These are phyloP conservation scores for Gnetum montanum DNA, from an alignment of 75 land plant genomes.

Conservation along the genomic window DNA sequence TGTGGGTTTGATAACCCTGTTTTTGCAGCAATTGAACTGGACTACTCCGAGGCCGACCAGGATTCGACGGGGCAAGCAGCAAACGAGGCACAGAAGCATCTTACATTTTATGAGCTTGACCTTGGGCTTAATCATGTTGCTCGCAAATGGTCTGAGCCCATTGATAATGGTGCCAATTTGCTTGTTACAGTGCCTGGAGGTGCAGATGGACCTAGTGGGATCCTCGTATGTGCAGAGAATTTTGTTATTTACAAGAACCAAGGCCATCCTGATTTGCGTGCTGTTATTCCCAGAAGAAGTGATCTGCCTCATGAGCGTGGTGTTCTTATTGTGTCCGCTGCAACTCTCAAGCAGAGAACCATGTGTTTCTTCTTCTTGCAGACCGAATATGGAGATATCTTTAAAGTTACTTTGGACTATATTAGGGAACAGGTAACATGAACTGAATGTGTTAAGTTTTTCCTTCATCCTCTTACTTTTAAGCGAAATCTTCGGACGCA, in stretches of 20 bases:
- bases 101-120: conserved; percentile 98
- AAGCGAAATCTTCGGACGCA: too few relatives aligned
- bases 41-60: conserved; percentile 95
- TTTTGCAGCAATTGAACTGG: conserved; percentile 97
- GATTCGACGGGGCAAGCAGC: conserved; percentile 95
- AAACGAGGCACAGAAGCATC: conserved; percentile 91
- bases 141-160: conserved; percentile 90
- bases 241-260: conserved; percentile 97
- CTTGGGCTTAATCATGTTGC: conserved; percentile 96
- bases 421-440: conserved; percentile 32
- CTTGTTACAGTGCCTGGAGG: conserved; percentile 96
- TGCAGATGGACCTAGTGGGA: conserved; percentile 96
- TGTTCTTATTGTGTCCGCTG: conserved; percentile 88
- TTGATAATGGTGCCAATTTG: conserved; percentile 96
- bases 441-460: too few relatives aligned
- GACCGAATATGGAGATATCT: conserved; percentile 96
- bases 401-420: conserved; percentile 84
- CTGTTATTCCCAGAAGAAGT: conserved; percentile 83
- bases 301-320: conserved; percentile 93
- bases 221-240: conserved; percentile 97
- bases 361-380: conserved; percentile 95
- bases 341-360: conserved; percentile 74
- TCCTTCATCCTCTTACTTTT: too few relatives aligned
- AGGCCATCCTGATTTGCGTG: conserved; percentile 84
- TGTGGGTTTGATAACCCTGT: conserved; percentile 98